Evolutionary conservation across 2,329 filamentous ascomycete genomes (phyloP), one percentile per base, ranked within the genome.

Genomic region (Aspergillus pseudoterreus): DNA sequence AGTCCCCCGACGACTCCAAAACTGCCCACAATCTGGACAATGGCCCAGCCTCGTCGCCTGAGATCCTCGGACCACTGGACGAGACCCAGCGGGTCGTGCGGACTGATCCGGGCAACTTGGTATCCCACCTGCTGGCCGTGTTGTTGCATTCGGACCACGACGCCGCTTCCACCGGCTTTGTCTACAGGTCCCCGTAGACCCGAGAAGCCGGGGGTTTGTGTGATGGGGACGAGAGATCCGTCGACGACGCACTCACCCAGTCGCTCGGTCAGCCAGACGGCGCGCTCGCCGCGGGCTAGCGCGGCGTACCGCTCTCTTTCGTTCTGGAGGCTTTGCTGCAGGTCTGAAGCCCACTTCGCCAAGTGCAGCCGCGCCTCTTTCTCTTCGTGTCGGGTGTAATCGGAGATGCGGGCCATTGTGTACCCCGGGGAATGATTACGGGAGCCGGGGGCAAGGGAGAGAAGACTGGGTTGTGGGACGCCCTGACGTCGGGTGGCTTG

Each of bases 291-390:
- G 19, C 79, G 77, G 4, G 81, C 79, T 0, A 88, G 72, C 6
- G 79, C 74, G 54, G 87, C 84, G 55, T 85, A 92, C 57, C 83
- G 76, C 24, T 82, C 80, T n/a, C 84, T 81, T 66, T 94, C 90
- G 52, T 85, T 86, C 24, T 84, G 80, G 1, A 94, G 75, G 62
- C 86, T 90, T 50, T 83, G 82, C 65, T 95, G 89, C 0, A 95
- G 76, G 60, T 94, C 88, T 6, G 84, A 81, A 0, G 90, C 90
- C 90, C 90, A 95, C 63, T 87, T 88, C 1, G 86, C 87, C 15
- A 95, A 77, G 6, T 86, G 80, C n/a, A 92, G 78, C 57, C 86
- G 83, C 11, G 83, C 82, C 39, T 85, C 71, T 6, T 75, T 76
- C 59, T 86, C 82, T 62, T 86, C 82, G 15, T 78, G 75, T 52